Evolutionary conservation across 352 stramenopile species (phyloP), one percentile per base, ranked within the genome.

Genomic region (Pythium angustatum): DNA sequence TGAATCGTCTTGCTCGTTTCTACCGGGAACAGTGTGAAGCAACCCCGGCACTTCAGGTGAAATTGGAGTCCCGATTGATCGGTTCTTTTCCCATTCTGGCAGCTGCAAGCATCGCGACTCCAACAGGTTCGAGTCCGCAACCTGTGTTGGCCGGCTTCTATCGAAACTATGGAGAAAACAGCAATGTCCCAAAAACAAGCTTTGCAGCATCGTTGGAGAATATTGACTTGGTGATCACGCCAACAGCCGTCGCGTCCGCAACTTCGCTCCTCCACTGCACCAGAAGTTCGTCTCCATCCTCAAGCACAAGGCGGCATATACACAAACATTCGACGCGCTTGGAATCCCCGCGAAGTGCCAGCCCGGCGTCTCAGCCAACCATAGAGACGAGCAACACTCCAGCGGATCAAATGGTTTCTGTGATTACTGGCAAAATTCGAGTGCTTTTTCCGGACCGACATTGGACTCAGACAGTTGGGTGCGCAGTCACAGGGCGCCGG

Each of bases 341-440:
- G 8, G 30, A 44, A 8, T 15, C n/a, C 7, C 30, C 7, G 19
- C 5, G 4, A 36, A 28, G 2, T 14, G 31, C 12, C 7, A 50
- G 26, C 21, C 15, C 8, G 2, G 8, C 27, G 6, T 44, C 47
- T 24, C 27, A 45, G n/a, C 5, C 12, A 17, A 5, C n/a, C 0
- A 26, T 24, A 36, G 9, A 21, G 5, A 5, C 58, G 14, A 36
- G 8, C n/a, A 24, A 52, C 11, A 11, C 30, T 27, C 19, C 17
- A 5, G 15, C 48, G 48, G 55, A 69, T 1, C n/a, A 11, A 5
- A 2, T 43, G 3, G 22, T 72, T 7, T 64, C 52, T 6, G 34
- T 90, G 58, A 57, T 79, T 22, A 49, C 79, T 17, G 77, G 79
- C 4, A 69, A 80, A 68, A 10, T 85, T 21, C 84, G 84, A 11